These are phyloP conservation scores for Saccharum spontaneum DNA, from an alignment of 176 grass and related monocot genomes.

Conservation along the genomic window DNA sequence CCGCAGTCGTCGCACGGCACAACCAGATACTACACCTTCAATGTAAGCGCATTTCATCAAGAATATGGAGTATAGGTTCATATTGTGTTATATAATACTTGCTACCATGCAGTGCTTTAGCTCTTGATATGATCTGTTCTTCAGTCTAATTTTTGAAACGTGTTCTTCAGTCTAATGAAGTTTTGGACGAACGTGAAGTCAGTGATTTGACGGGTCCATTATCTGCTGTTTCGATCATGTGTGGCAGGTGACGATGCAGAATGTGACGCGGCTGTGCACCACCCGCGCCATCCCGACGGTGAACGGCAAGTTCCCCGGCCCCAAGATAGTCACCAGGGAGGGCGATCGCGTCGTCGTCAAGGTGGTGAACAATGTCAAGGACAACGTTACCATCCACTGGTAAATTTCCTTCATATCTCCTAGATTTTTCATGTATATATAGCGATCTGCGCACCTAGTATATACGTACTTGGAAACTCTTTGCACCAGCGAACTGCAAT, in stretches of 20 bases:
- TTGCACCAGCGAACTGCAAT: background rate
- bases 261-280: constrained; percentile 55
- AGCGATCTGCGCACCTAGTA: background rate
- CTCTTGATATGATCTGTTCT: background rate
- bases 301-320: constrained; percentile 70
- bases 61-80: background rate
- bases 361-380: constrained; percentile 56
- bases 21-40: constrained; percentile 70
- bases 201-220: background rate
- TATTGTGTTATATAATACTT: background rate
- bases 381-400: constrained; percentile 75
- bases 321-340: constrained; percentile 52
- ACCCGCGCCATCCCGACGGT: constrained; percentile 63
- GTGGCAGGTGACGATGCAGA: constrained; percentile 42
- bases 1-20: constrained; percentile 21
- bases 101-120: background rate
- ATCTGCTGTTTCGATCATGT: background rate
- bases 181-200: background rate
- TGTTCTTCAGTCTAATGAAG: background rate
- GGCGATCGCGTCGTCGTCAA: constrained; percentile 65
- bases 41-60: constrained; percentile 19
- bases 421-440: background rate
- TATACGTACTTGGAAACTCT: background rate
- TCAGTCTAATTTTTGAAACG: too few relatives aligned
- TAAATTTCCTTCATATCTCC: background rate